A percentile compares a stretch with the other conserved stretches of the same genome.
Evolutionary conservation across 306 rosid genomes (phyloP).

Genomic region (Chamaecrista fasciculata): DNA sequence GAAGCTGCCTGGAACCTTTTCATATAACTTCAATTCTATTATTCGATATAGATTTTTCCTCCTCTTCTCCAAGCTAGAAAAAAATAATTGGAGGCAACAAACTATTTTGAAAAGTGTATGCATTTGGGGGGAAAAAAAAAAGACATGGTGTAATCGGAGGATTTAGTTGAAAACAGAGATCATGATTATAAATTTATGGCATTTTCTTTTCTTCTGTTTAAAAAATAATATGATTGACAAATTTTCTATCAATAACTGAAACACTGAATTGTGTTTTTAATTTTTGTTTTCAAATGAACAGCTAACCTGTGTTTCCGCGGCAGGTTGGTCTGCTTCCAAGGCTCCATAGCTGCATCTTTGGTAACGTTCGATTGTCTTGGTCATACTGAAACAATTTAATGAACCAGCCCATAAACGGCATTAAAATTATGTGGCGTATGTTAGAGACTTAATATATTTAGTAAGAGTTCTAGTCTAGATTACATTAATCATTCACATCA

Average conservation of each 20-base stretch:
- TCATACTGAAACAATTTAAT: constrained; percentile 49
- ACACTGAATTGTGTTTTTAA: background rate
- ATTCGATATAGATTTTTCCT: background rate
- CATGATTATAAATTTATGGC: background rate
- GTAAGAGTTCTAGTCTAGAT: too few relatives aligned
- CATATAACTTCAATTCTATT: background rate
- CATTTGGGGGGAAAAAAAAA: too few relatives aligned
- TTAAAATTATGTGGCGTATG: too few relatives aligned
- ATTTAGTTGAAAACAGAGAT: background rate
- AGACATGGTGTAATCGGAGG: background rate
- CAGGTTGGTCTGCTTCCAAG: constrained; percentile 47
- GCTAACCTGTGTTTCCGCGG: constrained; percentile 59
- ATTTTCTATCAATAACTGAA: background rate
- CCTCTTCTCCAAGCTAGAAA: too few relatives aligned
- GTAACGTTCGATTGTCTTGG: constrained; percentile 63
- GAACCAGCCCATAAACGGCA: background rate
- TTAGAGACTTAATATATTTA: too few relatives aligned
- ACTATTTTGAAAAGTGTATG: background rate
- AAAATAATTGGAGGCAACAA: background rate
- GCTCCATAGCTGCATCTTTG: constrained; percentile 61
- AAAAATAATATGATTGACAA: background rate
- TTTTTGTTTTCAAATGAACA: background rate
- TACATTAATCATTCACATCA: too few relatives aligned
- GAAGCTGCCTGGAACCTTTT: background rate
- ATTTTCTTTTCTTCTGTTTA: background rate